These are phyloP conservation scores for Tephrocybe rancida DNA, from an alignment of 768 basidiomycete species.

Conservation along the genomic window DNA sequence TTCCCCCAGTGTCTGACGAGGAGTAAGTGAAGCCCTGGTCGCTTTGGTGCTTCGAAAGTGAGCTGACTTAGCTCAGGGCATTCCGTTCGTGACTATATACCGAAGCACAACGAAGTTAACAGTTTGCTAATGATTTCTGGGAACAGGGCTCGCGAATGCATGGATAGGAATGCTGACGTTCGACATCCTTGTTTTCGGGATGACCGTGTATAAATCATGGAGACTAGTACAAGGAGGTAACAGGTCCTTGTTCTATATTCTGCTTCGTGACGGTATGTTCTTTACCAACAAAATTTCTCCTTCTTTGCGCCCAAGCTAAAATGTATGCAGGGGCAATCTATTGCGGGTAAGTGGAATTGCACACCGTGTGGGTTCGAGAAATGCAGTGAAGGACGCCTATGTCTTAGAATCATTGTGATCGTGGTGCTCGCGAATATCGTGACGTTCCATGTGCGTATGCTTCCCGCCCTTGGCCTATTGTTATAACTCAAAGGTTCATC, in stretches of 20 bases:
- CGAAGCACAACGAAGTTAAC: no score
- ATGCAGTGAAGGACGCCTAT: no score
- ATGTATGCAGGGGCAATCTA: slow-evolving; percentile 34
- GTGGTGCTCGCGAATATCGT: slow-evolving; percentile 20
- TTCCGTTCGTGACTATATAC: slow-evolving; percentile 11
- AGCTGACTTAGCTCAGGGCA: slow-evolving; percentile 13
- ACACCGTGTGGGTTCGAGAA: no score
- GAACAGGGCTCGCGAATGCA: slow-evolving; percentile 34
- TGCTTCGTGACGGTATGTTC: slow-evolving; percentile 44
- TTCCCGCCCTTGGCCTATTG: background rate
- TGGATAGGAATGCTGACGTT: slow-evolving; percentile 43
- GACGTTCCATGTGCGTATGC: slow-evolving; percentile 20
- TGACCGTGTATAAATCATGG: slow-evolving; percentile 41
- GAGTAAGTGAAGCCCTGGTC: no score
- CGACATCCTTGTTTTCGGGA: slow-evolving; percentile 38
- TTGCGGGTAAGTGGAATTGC: slow-evolving; percentile 32
- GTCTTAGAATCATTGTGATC: slow-evolving; percentile 22
- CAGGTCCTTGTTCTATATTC: slow-evolving; percentile 27
- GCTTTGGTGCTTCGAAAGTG: no score
- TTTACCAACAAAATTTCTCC: background rate
- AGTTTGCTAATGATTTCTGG: background rate
- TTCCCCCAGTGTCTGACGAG: no score
- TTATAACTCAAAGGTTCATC: background rate
- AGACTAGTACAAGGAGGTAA: slow-evolving; percentile 19
- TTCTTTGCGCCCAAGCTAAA: background rate